These are phyloP conservation scores for Pichia thaimueangensis DNA, from an alignment of 805 yeast species.

Conservation along the genomic window DNA sequence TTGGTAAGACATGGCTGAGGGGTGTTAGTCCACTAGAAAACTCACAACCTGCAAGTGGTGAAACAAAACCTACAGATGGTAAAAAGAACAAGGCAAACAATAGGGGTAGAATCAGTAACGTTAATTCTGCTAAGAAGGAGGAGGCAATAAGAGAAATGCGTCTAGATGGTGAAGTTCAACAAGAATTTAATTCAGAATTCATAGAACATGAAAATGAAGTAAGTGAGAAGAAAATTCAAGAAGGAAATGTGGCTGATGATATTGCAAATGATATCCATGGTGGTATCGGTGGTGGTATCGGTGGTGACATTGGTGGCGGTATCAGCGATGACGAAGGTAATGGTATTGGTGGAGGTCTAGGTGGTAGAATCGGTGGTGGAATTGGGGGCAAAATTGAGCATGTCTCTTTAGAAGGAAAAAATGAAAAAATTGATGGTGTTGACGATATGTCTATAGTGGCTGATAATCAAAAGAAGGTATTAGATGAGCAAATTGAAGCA, in stretches of 20 bases:
- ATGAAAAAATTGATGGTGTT: conserved; percentile 5
- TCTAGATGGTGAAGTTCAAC: background rate
- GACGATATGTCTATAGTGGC: too few species aligned
- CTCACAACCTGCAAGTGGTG: too few species aligned
- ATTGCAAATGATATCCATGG: background rate
- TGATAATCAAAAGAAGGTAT: too few species aligned
- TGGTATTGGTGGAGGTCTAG: too few species aligned
- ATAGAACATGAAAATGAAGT: background rate
- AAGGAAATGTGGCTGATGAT: background rate
- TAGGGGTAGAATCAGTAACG: too few species aligned
- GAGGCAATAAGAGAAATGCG: conserved; percentile 2
- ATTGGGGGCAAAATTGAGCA: too few species aligned
- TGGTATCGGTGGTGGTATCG: too few species aligned
- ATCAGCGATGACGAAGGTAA: too few species aligned
- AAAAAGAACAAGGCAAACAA: too few species aligned
- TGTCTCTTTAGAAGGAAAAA: background rate
- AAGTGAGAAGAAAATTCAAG: background rate
- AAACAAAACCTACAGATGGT: background rate
- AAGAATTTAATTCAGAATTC: background rate
- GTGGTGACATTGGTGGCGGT: too few species aligned
- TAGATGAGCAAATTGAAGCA: conserved; percentile 22
- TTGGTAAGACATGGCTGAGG: conserved; percentile 60
- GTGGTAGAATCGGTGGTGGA: too few species aligned
- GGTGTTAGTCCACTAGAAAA: conserved; percentile 3
- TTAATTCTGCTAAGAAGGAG: background rate